Evolutionary conservation across 345 rosid genomes (phyloP).

Genomic region (Dipteronia dyeriana): DNA sequence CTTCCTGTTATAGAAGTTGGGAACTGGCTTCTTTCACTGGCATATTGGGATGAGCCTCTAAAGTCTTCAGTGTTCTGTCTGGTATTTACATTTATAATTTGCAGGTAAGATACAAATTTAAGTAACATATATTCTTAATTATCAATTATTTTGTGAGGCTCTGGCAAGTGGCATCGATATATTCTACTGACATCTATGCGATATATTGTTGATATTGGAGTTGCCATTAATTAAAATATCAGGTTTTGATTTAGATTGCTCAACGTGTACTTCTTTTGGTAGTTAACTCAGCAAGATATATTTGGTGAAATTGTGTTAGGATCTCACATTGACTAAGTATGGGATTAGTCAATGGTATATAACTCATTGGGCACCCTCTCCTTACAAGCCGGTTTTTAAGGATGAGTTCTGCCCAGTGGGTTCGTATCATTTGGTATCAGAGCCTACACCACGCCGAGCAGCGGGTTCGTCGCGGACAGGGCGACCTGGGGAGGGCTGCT

Average conservation of each 20-base stretch:
- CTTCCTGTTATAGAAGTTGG: slow-evolving; percentile 67
- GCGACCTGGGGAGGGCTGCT: too few relatives aligned
- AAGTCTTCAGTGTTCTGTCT: slow-evolving; percentile 78
- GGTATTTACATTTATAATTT: slow-evolving; percentile 54
- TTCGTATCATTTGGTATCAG: too few relatives aligned
- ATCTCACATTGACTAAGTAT: too few relatives aligned
- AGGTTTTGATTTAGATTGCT: not conserved
- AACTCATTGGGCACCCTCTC: too few relatives aligned
- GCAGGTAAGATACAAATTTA: slow-evolving; percentile 47
- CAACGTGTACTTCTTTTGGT: not conserved
- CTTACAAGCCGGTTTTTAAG: too few relatives aligned
- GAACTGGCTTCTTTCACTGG: slow-evolving; percentile 55
- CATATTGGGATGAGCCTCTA: slow-evolving; percentile 73
- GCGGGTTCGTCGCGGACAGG: too few relatives aligned
- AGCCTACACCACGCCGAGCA: too few relatives aligned
- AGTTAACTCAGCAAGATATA: not conserved
- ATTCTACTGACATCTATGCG: not conserved
- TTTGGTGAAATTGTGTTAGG: too few relatives aligned
- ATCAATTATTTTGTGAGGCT: not conserved
- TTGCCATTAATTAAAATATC: not conserved
- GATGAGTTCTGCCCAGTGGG: too few relatives aligned
- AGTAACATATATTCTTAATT: not conserved
- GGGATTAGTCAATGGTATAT: too few relatives aligned
- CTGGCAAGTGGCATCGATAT: not conserved
- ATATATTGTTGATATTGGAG: not conserved